Evolutionary conservation across 1,284 basidiomycete species (phyloP).

Genomic region (Boletellus sp.): DNA sequence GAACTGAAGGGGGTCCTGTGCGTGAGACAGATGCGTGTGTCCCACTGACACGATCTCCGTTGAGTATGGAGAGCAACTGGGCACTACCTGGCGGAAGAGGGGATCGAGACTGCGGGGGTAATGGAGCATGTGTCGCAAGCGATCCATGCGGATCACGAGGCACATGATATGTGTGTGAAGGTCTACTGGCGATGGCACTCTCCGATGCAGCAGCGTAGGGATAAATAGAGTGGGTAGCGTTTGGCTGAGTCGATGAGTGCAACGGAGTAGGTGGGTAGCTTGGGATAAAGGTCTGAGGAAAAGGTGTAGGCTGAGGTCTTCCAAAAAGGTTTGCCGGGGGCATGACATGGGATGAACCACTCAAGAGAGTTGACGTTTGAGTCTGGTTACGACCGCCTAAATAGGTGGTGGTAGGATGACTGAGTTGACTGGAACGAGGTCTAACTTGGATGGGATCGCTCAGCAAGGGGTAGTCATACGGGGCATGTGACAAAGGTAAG

Average conservation of each 20-base stretch:
- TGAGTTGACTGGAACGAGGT: slow-evolving; percentile 54
- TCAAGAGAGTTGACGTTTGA: slow-evolving; percentile 43
- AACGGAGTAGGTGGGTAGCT: slow-evolving; percentile 15
- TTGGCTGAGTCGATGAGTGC: slow-evolving; percentile 17
- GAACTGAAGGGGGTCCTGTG: slow-evolving; percentile 15
- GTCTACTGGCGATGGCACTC: slow-evolving; percentile 8
- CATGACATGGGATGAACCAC: slow-evolving; percentile 14
- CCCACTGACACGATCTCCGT: slow-evolving; percentile 24
- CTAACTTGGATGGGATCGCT: slow-evolving; percentile 53
- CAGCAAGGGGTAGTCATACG: slow-evolving; percentile 11
- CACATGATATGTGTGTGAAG: slow-evolving; percentile 5
- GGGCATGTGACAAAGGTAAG: slow-evolving; percentile 5
- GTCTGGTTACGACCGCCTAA: slow-evolving; percentile 40
- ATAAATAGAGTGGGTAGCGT: slow-evolving; percentile 14
- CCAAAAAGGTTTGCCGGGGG: slow-evolving; percentile 11
- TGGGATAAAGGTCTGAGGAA: slow-evolving; percentile 15
- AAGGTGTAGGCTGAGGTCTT: slow-evolving; percentile 10
- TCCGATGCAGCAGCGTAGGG: slow-evolving; percentile 14
- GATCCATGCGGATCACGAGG: slow-evolving; percentile 8
- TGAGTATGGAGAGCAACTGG: slow-evolving; percentile 36
- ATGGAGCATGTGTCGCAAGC: slow-evolving; percentile 9
- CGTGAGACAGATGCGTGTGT: slow-evolving; percentile 10
- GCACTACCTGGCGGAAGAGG: slow-evolving; percentile 25
- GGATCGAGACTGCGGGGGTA: slow-evolving; percentile 15
- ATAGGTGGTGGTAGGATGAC: slow-evolving; percentile 34